Base-by-base conservation (phyloP, 768 basidiomycete species). In the Pleurotus citrinopileatus region DNA sequence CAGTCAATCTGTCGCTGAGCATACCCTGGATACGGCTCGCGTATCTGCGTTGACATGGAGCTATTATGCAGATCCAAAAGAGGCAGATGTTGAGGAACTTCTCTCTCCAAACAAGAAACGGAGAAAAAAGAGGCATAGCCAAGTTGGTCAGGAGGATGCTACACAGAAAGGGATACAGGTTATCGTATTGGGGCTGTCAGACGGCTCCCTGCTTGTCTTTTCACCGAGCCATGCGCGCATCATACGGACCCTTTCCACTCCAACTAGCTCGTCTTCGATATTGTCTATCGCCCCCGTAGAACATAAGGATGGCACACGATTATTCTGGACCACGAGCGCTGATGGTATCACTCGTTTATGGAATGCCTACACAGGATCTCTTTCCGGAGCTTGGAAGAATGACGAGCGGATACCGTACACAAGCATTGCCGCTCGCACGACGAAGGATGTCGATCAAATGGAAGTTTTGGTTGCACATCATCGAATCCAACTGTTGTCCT, bases 391-490 rank as follows among this genome's bases (percentile, higher is more conserved):
- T 47, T 84, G 77, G 77, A 83, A 83, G 62, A 77, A 68, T 44
- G 81, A 83, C 48, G 81, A 81, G 60, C 75, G 74, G 59, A 78
- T 78, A 68, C 78, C 85, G 20, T 86, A 78, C 61, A 78, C 83
- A 3, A 74, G 75, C 42, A 62, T 87, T 34, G 66, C 78, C 20
- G 55, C 76, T 27, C 76, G 77, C 38, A 75, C 82, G 23, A 56
- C 58, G 20, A n/a, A n/a, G n/a, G 64, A 70, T 43, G 74, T 75
- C 15, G 73, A 69, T 45, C 69, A 69, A 32, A 62, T 70, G 27
- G 73, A 81, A 48, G 55, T 87, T 8, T 74, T 89, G 15, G 76
- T 73, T 26, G 85, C 81, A n/a, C 79, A 82, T 59, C 81, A 87
- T 60, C 70, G 72, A 59, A 82, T 87, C 57, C 77, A 73, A 43